phyloP scores from a whole-genome alignment of 2,329 filamentous ascomycete species.

The Acrodontium crateriforme region DNA sequence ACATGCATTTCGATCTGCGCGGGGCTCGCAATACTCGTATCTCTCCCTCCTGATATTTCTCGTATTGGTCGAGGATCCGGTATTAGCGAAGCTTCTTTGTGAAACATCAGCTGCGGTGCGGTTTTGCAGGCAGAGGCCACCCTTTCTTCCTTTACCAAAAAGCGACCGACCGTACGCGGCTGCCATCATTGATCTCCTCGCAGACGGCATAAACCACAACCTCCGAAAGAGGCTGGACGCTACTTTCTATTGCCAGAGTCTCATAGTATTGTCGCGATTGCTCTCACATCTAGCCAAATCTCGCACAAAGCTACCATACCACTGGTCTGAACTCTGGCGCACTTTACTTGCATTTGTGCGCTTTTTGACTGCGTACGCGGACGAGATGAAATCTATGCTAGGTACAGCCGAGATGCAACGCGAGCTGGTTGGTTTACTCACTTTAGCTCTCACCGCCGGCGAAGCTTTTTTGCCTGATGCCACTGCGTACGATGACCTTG shows the following conservation, averaged over 20 bases:
- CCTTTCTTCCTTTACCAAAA: conserved; percentile 59
- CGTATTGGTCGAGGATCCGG: conserved; percentile 72
- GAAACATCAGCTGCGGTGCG: conserved; percentile 62
- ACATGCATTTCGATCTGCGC: conserved; percentile 71
- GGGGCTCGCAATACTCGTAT: conserved; percentile 71
- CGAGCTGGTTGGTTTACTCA: conserved; percentile 67
- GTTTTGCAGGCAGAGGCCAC: conserved; percentile 77
- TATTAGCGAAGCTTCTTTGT: conserved; percentile 71
- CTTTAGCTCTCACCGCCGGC: conserved; percentile 69
- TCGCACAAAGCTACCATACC: conserved; percentile 68
- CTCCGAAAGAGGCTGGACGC: conserved; percentile 73
- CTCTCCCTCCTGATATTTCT: conserved; percentile 75
- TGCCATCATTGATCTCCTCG: conserved; percentile 69
- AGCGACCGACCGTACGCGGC: conserved; percentile 61
- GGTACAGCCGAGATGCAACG: conserved; percentile 63
- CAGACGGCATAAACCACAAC: conserved; percentile 91
- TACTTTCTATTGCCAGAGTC: conserved; percentile 52
- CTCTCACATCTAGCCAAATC: conserved; percentile 74
- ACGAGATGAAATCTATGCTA: conserved; percentile 56
- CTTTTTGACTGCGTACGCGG: conserved; percentile 76
- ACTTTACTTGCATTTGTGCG: conserved; percentile 75
- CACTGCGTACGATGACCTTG: conserved; percentile 83
- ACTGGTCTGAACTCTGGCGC: conserved; percentile 93
- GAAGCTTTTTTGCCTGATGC: conserved; percentile 84
- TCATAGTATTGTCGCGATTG: conserved; percentile 70